These are phyloP conservation scores for Ceratocystis colombiana DNA, from an alignment of 2,329 filamentous ascomycete genomes.

Conservation along the genomic window DNA sequence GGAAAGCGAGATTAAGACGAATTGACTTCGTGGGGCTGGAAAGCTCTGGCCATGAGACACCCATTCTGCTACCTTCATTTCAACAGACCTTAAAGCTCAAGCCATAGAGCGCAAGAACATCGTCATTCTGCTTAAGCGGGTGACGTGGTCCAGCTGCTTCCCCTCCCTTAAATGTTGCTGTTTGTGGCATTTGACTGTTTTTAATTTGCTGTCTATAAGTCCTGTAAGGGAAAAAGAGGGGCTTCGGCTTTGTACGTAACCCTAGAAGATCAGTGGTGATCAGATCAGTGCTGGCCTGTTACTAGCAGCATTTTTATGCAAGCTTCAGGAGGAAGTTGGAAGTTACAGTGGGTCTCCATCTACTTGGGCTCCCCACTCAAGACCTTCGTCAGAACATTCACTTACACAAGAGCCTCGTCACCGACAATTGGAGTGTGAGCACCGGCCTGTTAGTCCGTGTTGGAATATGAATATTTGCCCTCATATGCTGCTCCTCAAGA, in stretches of 20 bases:
- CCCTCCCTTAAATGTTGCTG: background rate
- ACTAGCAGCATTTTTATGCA: slow-evolving; percentile 6
- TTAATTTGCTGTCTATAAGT: no score
- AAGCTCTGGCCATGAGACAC: slow-evolving; percentile 12
- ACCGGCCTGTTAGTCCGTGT: background rate
- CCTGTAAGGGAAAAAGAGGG: background rate
- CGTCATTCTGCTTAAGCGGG: background rate
- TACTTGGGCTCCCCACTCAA: background rate
- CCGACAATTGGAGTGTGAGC: background rate
- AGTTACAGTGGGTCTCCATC: background rate
- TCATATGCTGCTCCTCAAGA: background rate
- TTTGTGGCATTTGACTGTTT: background rate
- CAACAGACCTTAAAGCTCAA: slow-evolving; percentile 1
- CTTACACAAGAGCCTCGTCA: background rate
- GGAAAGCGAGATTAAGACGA: slow-evolving; percentile 11
- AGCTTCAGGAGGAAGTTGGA: slow-evolving; percentile 4
- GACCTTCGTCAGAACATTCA: background rate
- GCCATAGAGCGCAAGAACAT: background rate
- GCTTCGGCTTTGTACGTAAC: background rate
- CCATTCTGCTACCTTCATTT: background rate
- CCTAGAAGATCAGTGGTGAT: background rate
- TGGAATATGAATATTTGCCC: background rate
- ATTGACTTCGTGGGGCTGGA: background rate
- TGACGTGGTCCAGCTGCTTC: background rate
- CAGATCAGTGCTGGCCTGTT: background rate